Conservation (phyloP, 2,329 filamentous ascomycete species). For the Fusarium drepaniforme region DNA sequence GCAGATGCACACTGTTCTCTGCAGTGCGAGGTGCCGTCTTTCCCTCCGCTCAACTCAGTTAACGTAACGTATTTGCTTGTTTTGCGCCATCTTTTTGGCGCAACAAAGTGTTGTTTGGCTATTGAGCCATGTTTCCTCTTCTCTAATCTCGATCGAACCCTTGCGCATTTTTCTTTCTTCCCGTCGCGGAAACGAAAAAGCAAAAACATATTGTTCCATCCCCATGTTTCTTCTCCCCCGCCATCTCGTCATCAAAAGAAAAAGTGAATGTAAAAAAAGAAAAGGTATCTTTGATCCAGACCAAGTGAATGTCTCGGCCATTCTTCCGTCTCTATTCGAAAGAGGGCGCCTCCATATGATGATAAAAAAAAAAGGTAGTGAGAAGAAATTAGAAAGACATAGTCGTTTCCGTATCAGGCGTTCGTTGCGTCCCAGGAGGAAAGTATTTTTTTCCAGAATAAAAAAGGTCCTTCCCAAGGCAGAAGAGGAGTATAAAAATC, state of each 20-base stretch:
- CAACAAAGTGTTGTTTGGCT: conserved; percentile 9
- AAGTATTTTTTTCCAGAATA: conserved; percentile 4
- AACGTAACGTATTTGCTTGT: conserved; percentile 27
- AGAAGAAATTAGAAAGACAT: conserved; percentile 24
- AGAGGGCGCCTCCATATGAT: conserved; percentile 35
- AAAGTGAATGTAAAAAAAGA: conserved; percentile 20
- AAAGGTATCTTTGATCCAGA: conserved; percentile 38
- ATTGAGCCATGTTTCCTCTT: conserved; percentile 33
- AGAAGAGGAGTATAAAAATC: conserved; percentile 3
- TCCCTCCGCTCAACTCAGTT: conserved; percentile 20
- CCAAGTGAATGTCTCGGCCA: conserved; percentile 36
- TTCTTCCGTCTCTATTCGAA: conserved; percentile 43
- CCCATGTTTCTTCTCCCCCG: neutral
- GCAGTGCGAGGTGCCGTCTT: conserved; percentile 31
- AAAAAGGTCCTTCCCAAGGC: conserved; percentile 11
- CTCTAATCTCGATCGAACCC: conserved; percentile 30
- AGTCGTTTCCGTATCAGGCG: conserved; percentile 28
- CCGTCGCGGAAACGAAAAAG: neutral
- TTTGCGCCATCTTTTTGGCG: conserved; percentile 19
- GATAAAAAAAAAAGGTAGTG: conserved; percentile 11
- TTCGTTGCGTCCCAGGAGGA: conserved; percentile 20
- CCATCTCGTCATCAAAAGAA: conserved; percentile 24
- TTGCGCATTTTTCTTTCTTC: conserved; percentile 9
- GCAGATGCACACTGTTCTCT: conserved; percentile 33
- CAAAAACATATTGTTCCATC: neutral